A percentile compares a stretch with the other conserved stretches of the same genome.
Conservation (phyloP, 2,329 filamentous ascomycete species). For the Fusarium sp. region DNA sequence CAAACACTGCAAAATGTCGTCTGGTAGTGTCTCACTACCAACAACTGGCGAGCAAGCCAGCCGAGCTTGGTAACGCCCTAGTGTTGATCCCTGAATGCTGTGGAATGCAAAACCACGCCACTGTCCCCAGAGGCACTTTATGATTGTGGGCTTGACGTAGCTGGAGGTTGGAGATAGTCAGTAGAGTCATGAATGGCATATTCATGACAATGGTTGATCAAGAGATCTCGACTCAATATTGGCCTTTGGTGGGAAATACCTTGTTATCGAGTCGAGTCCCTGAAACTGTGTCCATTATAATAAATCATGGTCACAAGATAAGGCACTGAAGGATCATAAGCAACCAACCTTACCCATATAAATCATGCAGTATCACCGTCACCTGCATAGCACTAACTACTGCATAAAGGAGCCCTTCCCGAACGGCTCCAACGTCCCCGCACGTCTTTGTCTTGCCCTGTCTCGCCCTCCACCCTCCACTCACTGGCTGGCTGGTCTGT, state of each 20-base stretch:
- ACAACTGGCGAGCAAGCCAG: slow-evolving; percentile 23
- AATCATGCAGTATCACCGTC: slow-evolving; percentile 29
- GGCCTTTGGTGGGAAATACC: not conserved
- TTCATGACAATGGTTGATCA: slow-evolving; percentile 2
- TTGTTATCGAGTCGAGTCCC: not conserved
- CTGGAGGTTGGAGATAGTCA: slow-evolving; percentile 10
- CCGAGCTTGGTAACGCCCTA: slow-evolving; percentile 30
- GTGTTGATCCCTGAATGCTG: slow-evolving; percentile 27
- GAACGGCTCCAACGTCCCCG: slow-evolving; percentile 17
- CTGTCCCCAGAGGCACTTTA: slow-evolving; percentile 17
- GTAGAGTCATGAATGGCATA: not conserved
- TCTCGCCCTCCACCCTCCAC: not conserved
- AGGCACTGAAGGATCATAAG: slow-evolving; percentile 1
- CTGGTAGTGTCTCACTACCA: slow-evolving; percentile 24
- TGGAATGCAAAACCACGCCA: slow-evolving; percentile 32
- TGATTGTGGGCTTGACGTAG: slow-evolving; percentile 16
- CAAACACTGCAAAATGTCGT: slow-evolving; percentile 7
- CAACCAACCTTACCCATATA: slow-evolving; percentile 15
- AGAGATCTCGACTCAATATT: slow-evolving; percentile 1
- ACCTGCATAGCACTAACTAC: slow-evolving; percentile 28
- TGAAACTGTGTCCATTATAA: not conserved
- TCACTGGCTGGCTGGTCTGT: not conserved
- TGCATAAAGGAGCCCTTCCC: slow-evolving; percentile 3
- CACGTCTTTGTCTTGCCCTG: not conserved
- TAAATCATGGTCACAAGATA: not conserved